phyloP scores from a whole-genome alignment of 495 filamentous ascomycete genomes.

The Chaetomidium leptoderma region DNA sequence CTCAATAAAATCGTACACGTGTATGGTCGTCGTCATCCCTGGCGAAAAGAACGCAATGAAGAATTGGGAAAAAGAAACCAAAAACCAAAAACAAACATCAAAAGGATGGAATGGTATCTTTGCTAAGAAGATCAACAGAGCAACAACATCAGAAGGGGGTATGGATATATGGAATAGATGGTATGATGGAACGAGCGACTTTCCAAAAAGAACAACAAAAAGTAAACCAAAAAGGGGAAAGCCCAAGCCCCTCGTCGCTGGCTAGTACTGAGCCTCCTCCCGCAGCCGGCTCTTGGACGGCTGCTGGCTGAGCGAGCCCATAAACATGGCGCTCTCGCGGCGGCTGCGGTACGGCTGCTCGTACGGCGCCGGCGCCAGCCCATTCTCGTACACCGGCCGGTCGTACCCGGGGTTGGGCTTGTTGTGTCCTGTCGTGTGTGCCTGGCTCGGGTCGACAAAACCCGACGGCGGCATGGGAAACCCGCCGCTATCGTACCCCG shows the following conservation, averaged over 20 bases:
- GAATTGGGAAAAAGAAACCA: background rate
- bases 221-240: slow-evolving; percentile 5
- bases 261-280: slow-evolving; percentile 39
- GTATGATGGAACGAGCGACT: background rate
- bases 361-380: slow-evolving; percentile 36
- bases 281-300: slow-evolving; percentile 44
- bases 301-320: slow-evolving; percentile 44
- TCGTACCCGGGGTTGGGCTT: slow-evolving; percentile 38
- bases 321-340: slow-evolving; percentile 47
- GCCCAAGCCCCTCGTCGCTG: background rate
- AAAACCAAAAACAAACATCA: background rate
- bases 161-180: slow-evolving; percentile 6
- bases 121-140: slow-evolving; percentile 11
- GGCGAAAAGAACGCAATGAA: background rate
- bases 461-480: slow-evolving; percentile 23
- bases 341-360: slow-evolving; percentile 41
- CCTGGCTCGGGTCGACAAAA: background rate
- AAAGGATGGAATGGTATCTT: slow-evolving; percentile 2
- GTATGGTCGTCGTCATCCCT: background rate
- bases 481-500: slow-evolving; percentile 41
- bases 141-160: slow-evolving; percentile 1
- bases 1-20: slow-evolving; percentile 5
- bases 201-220: slow-evolving; percentile 10
- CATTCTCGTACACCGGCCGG: slow-evolving; percentile 40
- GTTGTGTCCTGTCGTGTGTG: background rate